Percentiles rank a stretch among this genome's conserved stretches.
phyloP scores from a whole-genome alignment of 768 basidiomycete genomes.

The Lactarius vividus region DNA sequence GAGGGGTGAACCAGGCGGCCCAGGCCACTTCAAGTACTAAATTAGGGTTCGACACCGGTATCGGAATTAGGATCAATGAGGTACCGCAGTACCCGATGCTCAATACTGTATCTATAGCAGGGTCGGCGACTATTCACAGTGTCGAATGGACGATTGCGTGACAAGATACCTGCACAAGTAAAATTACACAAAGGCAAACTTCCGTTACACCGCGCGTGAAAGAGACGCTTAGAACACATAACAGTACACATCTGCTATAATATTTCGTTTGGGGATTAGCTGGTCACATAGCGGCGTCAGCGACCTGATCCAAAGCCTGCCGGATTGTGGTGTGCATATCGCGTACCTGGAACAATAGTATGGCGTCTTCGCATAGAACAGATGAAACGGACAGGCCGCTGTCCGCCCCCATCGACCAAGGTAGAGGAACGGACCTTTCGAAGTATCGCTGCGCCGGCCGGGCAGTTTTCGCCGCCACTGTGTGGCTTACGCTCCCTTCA shows the following conservation, averaged over 20 bases:
- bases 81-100: neutral
- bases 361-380: conserved; percentile 1
- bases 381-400: neutral
- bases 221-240: neutral
- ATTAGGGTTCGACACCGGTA: neutral
- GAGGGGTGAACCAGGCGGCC: too few relatives aligned
- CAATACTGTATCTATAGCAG: neutral
- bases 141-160: neutral
- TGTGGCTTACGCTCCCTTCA: neutral
- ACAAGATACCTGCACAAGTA: neutral
- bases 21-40: too few relatives aligned
- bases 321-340: neutral
- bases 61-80: too few relatives aligned
- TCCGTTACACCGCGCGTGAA: neutral
- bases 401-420: neutral
- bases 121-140: too few relatives aligned
- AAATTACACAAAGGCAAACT: neutral
- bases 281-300: neutral
- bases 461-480: neutral
- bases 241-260: neutral
- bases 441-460: neutral
- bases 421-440: neutral
- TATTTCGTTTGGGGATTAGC: neutral
- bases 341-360: neutral
- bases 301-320: neutral